Evolutionary conservation across 352 stramenopile species (phyloP).

Genomic region (Elongisporangium undulatum): DNA sequence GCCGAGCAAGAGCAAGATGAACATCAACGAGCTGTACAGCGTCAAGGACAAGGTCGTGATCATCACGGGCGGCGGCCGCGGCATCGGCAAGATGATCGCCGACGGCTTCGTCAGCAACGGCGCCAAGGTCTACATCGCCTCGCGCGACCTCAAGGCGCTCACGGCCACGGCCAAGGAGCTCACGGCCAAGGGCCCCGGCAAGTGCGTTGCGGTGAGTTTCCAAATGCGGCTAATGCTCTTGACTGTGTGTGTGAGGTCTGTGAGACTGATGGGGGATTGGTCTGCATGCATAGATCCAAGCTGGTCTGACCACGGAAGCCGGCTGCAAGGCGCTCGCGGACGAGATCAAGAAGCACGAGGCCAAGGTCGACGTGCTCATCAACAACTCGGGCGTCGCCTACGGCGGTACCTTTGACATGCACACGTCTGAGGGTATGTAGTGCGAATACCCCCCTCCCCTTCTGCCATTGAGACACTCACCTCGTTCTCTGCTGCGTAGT

Average conservation of each 20-base stretch:
- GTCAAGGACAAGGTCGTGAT: slow-evolving; percentile 82
- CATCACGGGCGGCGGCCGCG: slow-evolving; percentile 91
- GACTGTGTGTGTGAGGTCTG: neutral
- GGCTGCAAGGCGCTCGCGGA: slow-evolving; percentile 36
- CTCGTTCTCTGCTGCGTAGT: slow-evolving; percentile 23
- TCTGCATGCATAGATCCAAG: slow-evolving; percentile 17
- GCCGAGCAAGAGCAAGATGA: slow-evolving; percentile 13
- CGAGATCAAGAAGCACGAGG: slow-evolving; percentile 72
- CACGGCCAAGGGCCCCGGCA: slow-evolving; percentile 46
- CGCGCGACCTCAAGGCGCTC: slow-evolving; percentile 80
- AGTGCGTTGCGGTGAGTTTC: slow-evolving; percentile 46
- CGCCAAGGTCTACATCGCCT: slow-evolving; percentile 92
- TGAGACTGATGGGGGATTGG: slow-evolving; percentile 10
- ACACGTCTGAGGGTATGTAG: slow-evolving; percentile 23
- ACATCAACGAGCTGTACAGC: slow-evolving; percentile 16
- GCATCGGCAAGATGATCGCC: slow-evolving; percentile 96
- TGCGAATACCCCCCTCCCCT: neutral
- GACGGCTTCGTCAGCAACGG: slow-evolving; percentile 90
- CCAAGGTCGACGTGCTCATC: slow-evolving; percentile 89
- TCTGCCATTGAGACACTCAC: neutral
- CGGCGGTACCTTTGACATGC: slow-evolving; percentile 37
- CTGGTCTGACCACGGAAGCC: slow-evolving; percentile 19
- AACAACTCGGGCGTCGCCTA: slow-evolving; percentile 90
- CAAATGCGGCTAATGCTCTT: neutral
- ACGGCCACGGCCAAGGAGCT: slow-evolving; percentile 58